Evolutionary conservation across 257 asterid genomes (phyloP), one percentile per base, ranked within the genome.

Genomic region (Avicennia marina): DNA sequence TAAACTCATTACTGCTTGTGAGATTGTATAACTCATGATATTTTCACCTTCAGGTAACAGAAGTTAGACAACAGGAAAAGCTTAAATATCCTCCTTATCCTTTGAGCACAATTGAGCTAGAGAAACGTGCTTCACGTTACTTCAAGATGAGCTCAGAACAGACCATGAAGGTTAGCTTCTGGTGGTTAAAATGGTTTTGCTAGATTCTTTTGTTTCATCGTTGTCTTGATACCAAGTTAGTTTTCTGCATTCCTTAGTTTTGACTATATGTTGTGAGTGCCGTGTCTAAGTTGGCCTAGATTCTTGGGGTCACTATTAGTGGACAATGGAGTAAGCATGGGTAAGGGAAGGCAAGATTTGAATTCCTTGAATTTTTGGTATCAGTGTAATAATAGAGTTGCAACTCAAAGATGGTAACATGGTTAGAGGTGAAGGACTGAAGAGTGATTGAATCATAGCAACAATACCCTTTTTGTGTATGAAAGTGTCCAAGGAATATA

Each of bases 81-180:
- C 81, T 72, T 56, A 85, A 89, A 63, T 84, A 91, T 68, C 98
- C 97, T 65, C 98, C 98, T 56, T 72, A 80, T 74, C 98, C 98
- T 38, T 66, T 91, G 71, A 91, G 90, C 70, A 91, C 98, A 45
- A 82, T 91, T 68, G 98, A 91, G 86, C 95, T 91, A 69, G 98
- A 91, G 80, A 91, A 91, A 77, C 97, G 98, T 47, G 97, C 98
- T 72, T 89, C 98, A 39, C 94, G 95, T 34, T 91, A 83, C 81
- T 89, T 88, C 65, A 77, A 81, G 43, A 85, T 91, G 95, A 91
- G 98, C 74, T 83, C 98, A 57, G 98, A 78, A 63, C 86, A 78
- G 60, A 89, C 98, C 43, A 91, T 91, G 98, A 91, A 91, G 95
- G 98, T 88, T 29, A 56, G 67, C 20, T 39, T 63, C 63, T 53